Evolutionary conservation across 2,329 filamentous ascomycete genomes (phyloP).

Genomic region (Colletotrichum euphorbiae): DNA sequence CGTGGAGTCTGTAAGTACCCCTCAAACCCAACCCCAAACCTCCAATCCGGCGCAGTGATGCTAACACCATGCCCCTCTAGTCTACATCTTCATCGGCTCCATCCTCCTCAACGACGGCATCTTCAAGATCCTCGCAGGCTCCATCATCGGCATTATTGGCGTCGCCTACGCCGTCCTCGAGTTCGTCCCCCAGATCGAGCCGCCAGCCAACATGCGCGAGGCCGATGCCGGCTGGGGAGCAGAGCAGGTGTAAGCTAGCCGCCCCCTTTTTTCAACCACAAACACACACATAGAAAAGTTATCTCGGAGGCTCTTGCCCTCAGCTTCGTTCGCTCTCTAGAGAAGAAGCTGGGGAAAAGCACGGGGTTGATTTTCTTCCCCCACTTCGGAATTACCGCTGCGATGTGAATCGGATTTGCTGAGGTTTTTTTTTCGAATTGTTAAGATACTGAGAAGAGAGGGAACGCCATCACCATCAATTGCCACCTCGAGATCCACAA

Average conservation of each 20-base stretch:
- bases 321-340: constrained; percentile 4
- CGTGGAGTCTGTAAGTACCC: constrained; percentile 85
- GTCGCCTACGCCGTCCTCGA: constrained; percentile 81
- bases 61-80: constrained; percentile 57
- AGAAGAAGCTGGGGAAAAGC: too few species aligned
- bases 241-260: constrained; percentile 73
- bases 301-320: constrained; percentile 32
- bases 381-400: constrained; percentile 3
- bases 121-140: constrained; percentile 80
- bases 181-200: constrained; percentile 82
- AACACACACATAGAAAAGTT: constrained; percentile 15
- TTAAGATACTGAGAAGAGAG: constrained; percentile 40
- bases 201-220: constrained; percentile 85
- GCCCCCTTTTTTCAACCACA: constrained; percentile 38
- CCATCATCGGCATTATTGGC: constrained; percentile 81
- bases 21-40: not conserved
- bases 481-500: not conserved
- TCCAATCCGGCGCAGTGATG: not conserved
- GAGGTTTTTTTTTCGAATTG: constrained; percentile 34
- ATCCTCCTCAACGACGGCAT: constrained; percentile 78
- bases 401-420: constrained; percentile 39
- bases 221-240: constrained; percentile 81
- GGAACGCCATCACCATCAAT: constrained; percentile 11
- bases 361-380: not conserved
- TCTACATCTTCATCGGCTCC: constrained; percentile 95